Conservation (phyloP, 441 rosid genomes). For the Pelargonium hybrid region DNA sequence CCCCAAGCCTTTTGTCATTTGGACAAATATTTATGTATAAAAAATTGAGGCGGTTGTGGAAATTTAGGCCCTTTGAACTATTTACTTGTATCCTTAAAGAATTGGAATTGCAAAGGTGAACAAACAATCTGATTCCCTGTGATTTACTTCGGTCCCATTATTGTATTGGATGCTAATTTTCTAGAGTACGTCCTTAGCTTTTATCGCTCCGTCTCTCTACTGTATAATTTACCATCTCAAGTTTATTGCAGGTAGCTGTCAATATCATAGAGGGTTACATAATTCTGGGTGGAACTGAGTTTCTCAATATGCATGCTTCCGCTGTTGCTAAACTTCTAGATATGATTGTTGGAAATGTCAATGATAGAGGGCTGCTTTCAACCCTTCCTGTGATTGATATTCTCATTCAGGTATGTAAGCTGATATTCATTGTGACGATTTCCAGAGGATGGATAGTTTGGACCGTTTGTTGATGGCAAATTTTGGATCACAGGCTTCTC, state of each 20-base stretch:
- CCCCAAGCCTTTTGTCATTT: no score
- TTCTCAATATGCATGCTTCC: slow-evolving; percentile 69
- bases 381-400: slow-evolving; percentile 80
- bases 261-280: slow-evolving; percentile 70
- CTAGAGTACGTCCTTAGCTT: no score
- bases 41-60: no score
- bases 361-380: slow-evolving; percentile 70
- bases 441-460: background rate
- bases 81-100: no score
- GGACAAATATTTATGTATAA: no score
- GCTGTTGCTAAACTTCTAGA: slow-evolving; percentile 82
- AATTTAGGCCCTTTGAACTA: no score
- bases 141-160: no score
- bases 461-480: background rate
- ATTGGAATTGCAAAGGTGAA: no score
- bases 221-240: background rate
- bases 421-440: background rate
- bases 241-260: slow-evolving; percentile 64
- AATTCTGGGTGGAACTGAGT: slow-evolving; percentile 72
- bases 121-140: no score
- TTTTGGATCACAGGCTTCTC: background rate
- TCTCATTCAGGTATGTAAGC: slow-evolving; percentile 62
- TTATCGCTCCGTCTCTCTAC: background rate
- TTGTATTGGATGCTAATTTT: no score
- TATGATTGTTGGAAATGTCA: slow-evolving; percentile 88